Conservation (phyloP, 495 filamentous ascomycete genomes). For the Patellaria atrata region DNA sequence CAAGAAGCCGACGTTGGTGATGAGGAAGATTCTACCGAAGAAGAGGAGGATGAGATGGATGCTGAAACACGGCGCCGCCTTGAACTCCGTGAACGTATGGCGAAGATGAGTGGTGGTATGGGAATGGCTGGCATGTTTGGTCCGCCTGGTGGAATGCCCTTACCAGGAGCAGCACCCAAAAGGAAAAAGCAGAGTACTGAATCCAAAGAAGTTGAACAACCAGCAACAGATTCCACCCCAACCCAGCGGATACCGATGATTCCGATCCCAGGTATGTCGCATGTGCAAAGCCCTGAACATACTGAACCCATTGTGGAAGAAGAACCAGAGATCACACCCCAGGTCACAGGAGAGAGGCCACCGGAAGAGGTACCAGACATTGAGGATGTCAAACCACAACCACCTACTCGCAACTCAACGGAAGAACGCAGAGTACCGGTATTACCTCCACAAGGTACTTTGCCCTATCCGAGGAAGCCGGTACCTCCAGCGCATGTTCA, state of each 20-base stretch:
- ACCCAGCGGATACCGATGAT: conserved; percentile 68
- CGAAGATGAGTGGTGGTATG: conserved; percentile 97
- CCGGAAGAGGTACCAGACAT: conserved; percentile 44
- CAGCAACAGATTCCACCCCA: conserved; percentile 34
- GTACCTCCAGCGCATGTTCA: too few relatives aligned
- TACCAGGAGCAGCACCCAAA: conserved; percentile 46
- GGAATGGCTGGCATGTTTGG: conserved; percentile 93
- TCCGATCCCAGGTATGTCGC: conserved; percentile 55
- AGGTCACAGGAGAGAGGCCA: conserved; percentile 21
- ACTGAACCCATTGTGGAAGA: conserved; percentile 24
- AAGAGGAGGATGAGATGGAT: conserved; percentile 82
- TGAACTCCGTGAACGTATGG: conserved; percentile 87
- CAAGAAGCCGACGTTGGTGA: conserved; percentile 25
- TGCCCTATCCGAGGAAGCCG: conserved; percentile 14
- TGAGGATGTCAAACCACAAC: conserved; percentile 42
- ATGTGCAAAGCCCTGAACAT: conserved; percentile 25
- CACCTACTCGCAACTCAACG: conserved; percentile 30
- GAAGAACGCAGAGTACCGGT: conserved; percentile 31
- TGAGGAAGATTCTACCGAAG: conserved; percentile 40
- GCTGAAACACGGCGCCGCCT: conserved; percentile 75
- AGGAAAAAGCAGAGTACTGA: conserved; percentile 48
- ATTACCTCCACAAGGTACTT: conserved; percentile 40
- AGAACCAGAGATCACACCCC: conserved; percentile 15
- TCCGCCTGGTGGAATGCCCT: conserved; percentile 53
- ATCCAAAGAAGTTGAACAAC: conserved; percentile 26